Percentiles rank a stretch among this genome's conserved stretches.
phyloP scores from a whole-genome alignment of 331 rosid species.

The Rosa hybrid region DNA sequence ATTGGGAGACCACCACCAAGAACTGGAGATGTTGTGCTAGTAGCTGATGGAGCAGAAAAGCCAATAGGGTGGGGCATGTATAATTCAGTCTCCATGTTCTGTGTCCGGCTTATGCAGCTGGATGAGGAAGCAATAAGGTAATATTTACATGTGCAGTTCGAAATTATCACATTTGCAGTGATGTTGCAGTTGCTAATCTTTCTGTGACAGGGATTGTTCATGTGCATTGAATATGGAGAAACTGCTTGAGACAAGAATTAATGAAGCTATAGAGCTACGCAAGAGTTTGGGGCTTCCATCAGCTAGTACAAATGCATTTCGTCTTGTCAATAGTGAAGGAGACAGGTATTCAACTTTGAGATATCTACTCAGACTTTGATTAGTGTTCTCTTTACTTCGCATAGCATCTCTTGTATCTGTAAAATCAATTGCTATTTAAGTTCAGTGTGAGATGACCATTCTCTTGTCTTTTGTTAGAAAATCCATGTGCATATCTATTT shows the following conservation, averaged over 20 bases:
- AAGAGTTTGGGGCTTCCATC: constrained; percentile 81
- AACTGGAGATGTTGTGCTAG: constrained; percentile 88
- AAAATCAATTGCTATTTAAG: background rate
- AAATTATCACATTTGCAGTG: constrained; percentile 13
- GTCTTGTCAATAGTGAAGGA: constrained; percentile 88
- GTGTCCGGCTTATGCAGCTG: constrained; percentile 90
- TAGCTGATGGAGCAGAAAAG: constrained; percentile 81
- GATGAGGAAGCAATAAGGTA: constrained; percentile 82
- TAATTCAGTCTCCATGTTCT: constrained; percentile 88
- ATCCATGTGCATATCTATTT: background rate
- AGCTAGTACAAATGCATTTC: constrained; percentile 69
- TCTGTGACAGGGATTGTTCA: constrained; percentile 49
- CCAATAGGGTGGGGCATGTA: constrained; percentile 95
- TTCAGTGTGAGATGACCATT: background rate
- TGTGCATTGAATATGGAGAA: constrained; percentile 73
- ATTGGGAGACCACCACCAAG: constrained; percentile 89
- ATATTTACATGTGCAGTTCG: background rate
- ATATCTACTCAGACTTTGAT: background rate
- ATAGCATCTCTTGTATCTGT: background rate
- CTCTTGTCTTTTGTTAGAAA: background rate
- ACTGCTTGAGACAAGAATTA: constrained; percentile 70
- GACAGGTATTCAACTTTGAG: constrained; percentile 57
- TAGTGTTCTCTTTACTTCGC: too few species aligned
- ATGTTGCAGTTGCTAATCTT: constrained; percentile 22
- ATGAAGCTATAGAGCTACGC: constrained; percentile 65